Evolutionary conservation across 225 moss, liverwort and hornwort species (phyloP).

Genomic region (Polytrichum formosum): DNA sequence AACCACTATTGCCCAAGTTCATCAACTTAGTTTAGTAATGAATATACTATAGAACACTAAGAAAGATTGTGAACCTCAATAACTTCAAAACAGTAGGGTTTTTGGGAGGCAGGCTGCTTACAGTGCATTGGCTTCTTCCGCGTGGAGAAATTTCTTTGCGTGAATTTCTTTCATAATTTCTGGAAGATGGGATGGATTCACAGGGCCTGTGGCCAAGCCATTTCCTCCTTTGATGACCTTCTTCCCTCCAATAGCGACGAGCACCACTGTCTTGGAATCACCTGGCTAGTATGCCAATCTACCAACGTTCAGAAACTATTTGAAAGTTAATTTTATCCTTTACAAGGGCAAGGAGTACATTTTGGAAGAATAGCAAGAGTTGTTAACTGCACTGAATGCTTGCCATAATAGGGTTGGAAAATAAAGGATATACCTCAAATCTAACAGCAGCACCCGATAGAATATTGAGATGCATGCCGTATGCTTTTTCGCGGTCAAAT

Average conservation of each 20-base stretch:
- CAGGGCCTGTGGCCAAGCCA: slow-evolving; percentile 65
- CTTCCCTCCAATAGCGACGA: slow-evolving; percentile 76
- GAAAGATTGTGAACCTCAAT: no score
- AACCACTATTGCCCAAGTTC: no score
- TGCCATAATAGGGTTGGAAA: no score
- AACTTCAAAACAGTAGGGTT: no score
- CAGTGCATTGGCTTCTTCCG: slow-evolving; percentile 49
- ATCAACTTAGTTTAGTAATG: no score
- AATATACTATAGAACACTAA: no score
- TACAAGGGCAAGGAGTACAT: no score
- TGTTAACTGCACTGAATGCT: no score
- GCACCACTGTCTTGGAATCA: slow-evolving; percentile 50
- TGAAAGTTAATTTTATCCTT: no score
- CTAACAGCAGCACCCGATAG: slow-evolving; percentile 83
- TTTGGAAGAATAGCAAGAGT: no score
- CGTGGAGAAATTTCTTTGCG: slow-evolving; percentile 60
- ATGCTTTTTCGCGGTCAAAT: slow-evolving; percentile 87
- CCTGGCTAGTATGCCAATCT: slow-evolving; percentile 59
- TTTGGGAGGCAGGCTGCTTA: slow-evolving; percentile 20
- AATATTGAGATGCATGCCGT: slow-evolving; percentile 87
- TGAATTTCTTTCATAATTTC: slow-evolving; percentile 58
- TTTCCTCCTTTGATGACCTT: slow-evolving; percentile 89
- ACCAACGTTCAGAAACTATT: slow-evolving; percentile 2
- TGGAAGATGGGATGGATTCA: slow-evolving; percentile 65
- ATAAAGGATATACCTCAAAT: slow-evolving; percentile 63